Evolutionary conservation across 495 filamentous ascomycete species (phyloP), one percentile per base, ranked within the genome.

Genomic region (Xylaria castorea): DNA sequence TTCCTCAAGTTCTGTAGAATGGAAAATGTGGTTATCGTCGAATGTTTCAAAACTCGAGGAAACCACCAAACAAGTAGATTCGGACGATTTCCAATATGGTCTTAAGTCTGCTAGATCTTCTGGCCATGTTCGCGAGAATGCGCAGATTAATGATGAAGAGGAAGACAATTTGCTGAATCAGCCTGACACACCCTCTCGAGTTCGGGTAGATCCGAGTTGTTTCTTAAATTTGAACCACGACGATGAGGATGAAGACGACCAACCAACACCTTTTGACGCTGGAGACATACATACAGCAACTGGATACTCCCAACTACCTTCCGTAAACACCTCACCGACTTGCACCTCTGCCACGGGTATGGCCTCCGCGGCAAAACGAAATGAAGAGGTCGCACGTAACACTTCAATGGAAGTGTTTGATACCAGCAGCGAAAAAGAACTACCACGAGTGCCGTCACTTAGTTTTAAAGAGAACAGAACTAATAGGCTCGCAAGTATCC

Each of bases 111-210:
- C 80, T 27, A 79, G 77, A 51, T 62, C 65, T 27, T 77, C 76
- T 5, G 83, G 87, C 0, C 91, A 93, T 77, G 75, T 90, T 64
- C 83, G 90, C 18, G 91, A 93, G 79, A 70, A 81, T 42, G 86
- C 91, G 1, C 89, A 92, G 60, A 89, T 89, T 58, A 77, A 85
- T 36, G 85, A 83, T 38, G 88, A 91, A 18, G 69, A 71, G 22
- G 69, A 71, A 5, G 69, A 63, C 30, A 9, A 57, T 9, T 2
- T 65, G 38, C 25, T 36, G 46, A 48, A 40, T 44, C 14, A 9
- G 14, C 32, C 50, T 14, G 60, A 55, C 0, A 46, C 46, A 46
- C 61, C 60, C 16, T 36, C 27, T 44, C 69, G 34, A 44, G 36
- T 46, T n/a, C 16, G 38, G 9, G 25, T 5, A 22, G 22, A 55